A percentile compares a stretch with the other conserved stretches of the same genome.
phyloP scores from a whole-genome alignment of 2,329 filamentous ascomycete species.

The Penicillium decumbens region DNA sequence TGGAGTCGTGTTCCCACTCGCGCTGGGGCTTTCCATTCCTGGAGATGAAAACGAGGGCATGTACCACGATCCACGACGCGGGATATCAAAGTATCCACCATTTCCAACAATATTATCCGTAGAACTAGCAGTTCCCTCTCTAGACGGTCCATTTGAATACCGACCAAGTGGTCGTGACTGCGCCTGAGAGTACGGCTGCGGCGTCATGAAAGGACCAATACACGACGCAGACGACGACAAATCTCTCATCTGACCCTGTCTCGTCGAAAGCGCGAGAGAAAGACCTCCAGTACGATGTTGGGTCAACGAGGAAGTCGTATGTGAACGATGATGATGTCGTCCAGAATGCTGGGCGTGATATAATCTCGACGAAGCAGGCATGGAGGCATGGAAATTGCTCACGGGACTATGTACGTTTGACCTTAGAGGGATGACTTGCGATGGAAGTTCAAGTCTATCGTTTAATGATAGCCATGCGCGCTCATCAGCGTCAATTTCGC shows the following conservation, averaged over 20 bases:
- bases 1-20: slow-evolving; percentile 21
- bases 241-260: slow-evolving; percentile 10
- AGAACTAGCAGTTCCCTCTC: slow-evolving; percentile 1
- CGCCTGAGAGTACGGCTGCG: slow-evolving; percentile 14
- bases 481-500: slow-evolving; percentile 29
- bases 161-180: slow-evolving; percentile 5
- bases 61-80: slow-evolving; percentile 9
- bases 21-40: slow-evolving; percentile 9
- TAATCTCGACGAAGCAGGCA: slow-evolving; percentile 3
- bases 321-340: slow-evolving; percentile 32
- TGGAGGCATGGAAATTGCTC: slow-evolving; percentile 5
- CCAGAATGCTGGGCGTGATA: background rate
- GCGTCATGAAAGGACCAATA: slow-evolving; percentile 16
- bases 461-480: slow-evolving; percentile 39
- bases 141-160: background rate
- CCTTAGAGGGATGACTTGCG: slow-evolving; percentile 24
- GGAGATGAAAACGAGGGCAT: slow-evolving; percentile 4
- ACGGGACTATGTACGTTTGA: slow-evolving; percentile 11
- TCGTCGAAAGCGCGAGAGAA: slow-evolving; percentile 17
- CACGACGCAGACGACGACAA: slow-evolving; percentile 10
- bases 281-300: slow-evolving; percentile 11
- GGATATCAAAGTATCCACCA: slow-evolving; percentile 24
- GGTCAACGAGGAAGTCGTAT: slow-evolving; percentile 30
- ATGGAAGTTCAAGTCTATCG: slow-evolving; percentile 36
- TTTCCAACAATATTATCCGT: slow-evolving; percentile 6